These are phyloP conservation scores for Pseudocercospora crystallina DNA, from an alignment of 2,329 filamentous ascomycete genomes.

Conservation along the genomic window DNA sequence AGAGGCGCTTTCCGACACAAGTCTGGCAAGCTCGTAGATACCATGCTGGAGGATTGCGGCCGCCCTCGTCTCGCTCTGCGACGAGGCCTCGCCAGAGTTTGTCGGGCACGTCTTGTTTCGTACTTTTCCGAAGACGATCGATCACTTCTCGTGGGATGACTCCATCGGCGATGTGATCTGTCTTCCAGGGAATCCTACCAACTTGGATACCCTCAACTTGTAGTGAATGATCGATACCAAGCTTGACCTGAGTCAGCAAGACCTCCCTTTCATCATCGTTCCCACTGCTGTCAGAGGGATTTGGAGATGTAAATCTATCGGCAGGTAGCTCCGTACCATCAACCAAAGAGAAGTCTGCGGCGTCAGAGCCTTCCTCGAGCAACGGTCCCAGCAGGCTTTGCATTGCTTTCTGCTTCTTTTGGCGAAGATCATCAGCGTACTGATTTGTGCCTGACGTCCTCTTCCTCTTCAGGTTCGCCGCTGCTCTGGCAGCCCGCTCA, in stretches of 20 bases:
- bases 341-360: no score
- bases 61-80: constrained; percentile 18
- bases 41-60: constrained; percentile 15
- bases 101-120: constrained; percentile 3
- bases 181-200: constrained; percentile 5
- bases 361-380: no score
- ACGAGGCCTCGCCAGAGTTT: constrained; percentile 22
- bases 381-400: no score
- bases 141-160: constrained; percentile 7
- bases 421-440: no score
- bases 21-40: constrained; percentile 16
- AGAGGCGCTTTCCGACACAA: not conserved
- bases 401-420: no score
- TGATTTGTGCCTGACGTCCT: no score
- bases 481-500: no score
- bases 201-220: constrained; percentile 7
- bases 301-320: no score
- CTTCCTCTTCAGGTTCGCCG: no score
- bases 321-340: no score
- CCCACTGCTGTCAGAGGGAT: no score
- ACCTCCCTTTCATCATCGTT: no score
- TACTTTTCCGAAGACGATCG: not conserved
- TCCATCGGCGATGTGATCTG: constrained; percentile 9
- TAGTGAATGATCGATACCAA: not conserved
- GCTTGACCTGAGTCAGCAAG: not conserved